Percentiles rank a stretch among this genome's conserved stretches.
Evolutionary conservation across 805 yeast genomes (phyloP).

Genomic region (Myxozyma geophila): DNA sequence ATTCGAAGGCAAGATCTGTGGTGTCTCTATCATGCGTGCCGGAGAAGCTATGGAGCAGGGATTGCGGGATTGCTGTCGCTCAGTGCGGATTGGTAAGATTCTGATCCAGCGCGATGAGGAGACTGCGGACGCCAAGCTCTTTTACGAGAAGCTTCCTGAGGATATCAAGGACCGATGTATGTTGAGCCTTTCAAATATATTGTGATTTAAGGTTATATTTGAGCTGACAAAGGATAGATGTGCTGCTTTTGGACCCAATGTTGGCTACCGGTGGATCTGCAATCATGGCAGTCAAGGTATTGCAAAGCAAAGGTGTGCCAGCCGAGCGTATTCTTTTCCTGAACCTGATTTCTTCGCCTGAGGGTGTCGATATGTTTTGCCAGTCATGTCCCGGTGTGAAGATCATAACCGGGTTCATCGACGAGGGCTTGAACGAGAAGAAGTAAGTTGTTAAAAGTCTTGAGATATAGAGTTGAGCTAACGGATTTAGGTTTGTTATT

Average conservation of each 20-base stretch:
- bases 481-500: conserved; percentile 54
- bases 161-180: conserved; percentile 78
- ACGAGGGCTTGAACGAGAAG: conserved; percentile 80
- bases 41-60: conserved; percentile 99
- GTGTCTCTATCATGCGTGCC: conserved; percentile 97
- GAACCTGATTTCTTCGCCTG: conserved; percentile 92
- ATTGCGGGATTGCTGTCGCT: conserved; percentile 92
- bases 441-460: conserved; percentile 49
- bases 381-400: conserved; percentile 79
- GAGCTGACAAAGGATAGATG: conserved; percentile 47
- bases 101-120: conserved; percentile 98
- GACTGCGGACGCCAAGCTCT: conserved; percentile 89
- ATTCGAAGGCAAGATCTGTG: conserved; percentile 92
- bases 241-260: conserved; percentile 93
- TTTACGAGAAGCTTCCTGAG: conserved; percentile 91
- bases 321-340: conserved; percentile 86
- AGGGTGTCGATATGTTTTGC: conserved; percentile 82
- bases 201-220: neutral
- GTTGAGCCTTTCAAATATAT: conserved; percentile 3
- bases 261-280: conserved; percentile 99
- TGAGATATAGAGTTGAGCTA: neutral
- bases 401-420: conserved; percentile 93
- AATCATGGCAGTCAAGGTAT: conserved; percentile 92
- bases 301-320: conserved; percentile 82
- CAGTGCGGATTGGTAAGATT: conserved; percentile 95